phyloP scores from a whole-genome alignment of 2,329 filamentous ascomycete genomes.

The Calonectria fujianensis region DNA sequence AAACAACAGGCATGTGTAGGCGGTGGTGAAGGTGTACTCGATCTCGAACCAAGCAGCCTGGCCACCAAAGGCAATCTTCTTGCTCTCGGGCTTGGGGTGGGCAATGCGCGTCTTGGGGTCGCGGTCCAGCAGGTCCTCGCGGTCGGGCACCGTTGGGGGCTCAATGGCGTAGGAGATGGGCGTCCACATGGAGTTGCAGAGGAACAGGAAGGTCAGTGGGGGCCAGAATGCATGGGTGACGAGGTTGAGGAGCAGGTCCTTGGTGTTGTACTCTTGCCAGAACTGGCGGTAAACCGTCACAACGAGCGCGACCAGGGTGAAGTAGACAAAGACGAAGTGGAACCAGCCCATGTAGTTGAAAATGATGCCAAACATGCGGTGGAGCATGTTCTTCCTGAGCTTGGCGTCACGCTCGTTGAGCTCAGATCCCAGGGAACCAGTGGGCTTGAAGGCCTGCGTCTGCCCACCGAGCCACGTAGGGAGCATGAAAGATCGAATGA shows the following conservation, averaged over 20 bases:
- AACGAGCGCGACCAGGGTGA: slow-evolving; percentile 70
- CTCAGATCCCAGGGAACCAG: slow-evolving; percentile 73
- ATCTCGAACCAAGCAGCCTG: slow-evolving; percentile 75
- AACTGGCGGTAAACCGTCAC: slow-evolving; percentile 72
- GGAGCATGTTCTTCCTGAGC: slow-evolving; percentile 70
- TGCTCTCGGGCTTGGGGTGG: slow-evolving; percentile 69
- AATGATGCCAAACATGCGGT: slow-evolving; percentile 72
- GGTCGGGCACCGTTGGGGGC: slow-evolving; percentile 74
- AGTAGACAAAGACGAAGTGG: slow-evolving; percentile 73
- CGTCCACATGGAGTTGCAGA: slow-evolving; percentile 73
- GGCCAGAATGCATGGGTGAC: slow-evolving; percentile 79
- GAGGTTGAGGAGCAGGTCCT: slow-evolving; percentile 69
- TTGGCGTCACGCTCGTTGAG: slow-evolving; percentile 75
- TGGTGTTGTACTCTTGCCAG: slow-evolving; percentile 59
- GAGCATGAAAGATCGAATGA: slow-evolving; percentile 75
- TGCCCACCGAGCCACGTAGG: slow-evolving; percentile 77
- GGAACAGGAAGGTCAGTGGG: slow-evolving; percentile 74
- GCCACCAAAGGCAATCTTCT: slow-evolving; percentile 73
- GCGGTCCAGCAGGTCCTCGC: slow-evolving; percentile 73
- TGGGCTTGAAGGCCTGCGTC: slow-evolving; percentile 75
- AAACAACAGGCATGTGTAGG: slow-evolving; percentile 71
- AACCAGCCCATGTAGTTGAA: slow-evolving; percentile 74
- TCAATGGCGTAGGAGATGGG: slow-evolving; percentile 77
- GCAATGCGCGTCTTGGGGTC: slow-evolving; percentile 74
- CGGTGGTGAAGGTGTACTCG: slow-evolving; percentile 71